Evolutionary conservation across 176 grass and related monocot species (phyloP).

Genomic region (Eragrostis curvula): DNA sequence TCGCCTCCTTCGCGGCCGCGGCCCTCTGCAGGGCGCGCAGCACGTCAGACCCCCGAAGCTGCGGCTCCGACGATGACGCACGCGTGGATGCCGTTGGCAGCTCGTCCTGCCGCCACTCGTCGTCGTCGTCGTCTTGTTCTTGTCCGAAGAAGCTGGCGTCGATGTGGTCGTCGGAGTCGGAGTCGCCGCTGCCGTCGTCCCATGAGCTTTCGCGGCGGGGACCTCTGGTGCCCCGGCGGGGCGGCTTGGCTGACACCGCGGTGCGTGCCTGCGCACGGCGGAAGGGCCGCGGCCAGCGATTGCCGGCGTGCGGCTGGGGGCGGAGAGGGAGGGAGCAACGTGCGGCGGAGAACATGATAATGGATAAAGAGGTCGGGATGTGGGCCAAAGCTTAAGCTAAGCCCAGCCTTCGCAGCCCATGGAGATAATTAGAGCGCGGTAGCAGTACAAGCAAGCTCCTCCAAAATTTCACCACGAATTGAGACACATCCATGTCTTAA

Average conservation of each 20-base stretch:
- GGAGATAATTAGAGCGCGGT: background rate
- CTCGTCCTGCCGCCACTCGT: background rate
- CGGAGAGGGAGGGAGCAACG: constrained; percentile 26
- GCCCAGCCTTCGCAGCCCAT: constrained; percentile 1
- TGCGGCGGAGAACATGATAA: constrained; percentile 45
- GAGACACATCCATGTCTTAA: too few relatives aligned
- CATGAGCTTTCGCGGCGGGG: constrained; percentile 11
- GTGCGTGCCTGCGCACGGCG: background rate
- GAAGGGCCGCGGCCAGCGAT: background rate
- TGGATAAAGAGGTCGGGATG: background rate
- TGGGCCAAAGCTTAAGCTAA: background rate
- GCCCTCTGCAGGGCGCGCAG: constrained; percentile 58
- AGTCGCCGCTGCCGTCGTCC: constrained; percentile 14
- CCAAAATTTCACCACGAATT: too few relatives aligned
- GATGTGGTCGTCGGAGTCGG: constrained; percentile 22
- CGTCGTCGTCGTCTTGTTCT: background rate
- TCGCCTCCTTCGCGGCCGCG: constrained; percentile 51
- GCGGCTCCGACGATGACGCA: background rate
- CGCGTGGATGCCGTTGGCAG: background rate
- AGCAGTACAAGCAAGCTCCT: background rate
- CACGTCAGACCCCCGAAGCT: constrained; percentile 55
- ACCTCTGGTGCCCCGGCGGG: constrained; percentile 5
- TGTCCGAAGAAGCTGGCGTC: constrained; percentile 46
- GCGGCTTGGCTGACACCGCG: constrained; percentile 26
- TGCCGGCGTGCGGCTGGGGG: background rate